Conservation (phyloP, 345 rosid genomes). For the Salix suchowensis region DNA sequence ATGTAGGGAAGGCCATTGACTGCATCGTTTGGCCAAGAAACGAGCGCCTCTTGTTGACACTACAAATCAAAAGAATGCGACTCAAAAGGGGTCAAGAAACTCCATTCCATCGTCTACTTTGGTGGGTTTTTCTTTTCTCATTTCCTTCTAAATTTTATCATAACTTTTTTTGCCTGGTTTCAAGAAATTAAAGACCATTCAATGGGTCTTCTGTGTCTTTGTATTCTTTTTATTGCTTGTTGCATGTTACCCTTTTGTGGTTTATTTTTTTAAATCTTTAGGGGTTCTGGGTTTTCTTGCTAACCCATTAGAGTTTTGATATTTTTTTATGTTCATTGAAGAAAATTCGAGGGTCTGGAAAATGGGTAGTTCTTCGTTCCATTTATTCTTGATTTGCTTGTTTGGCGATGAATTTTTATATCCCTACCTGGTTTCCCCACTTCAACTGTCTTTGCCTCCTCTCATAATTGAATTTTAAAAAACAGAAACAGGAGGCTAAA, state of each 20-base stretch:
- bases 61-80: constrained; percentile 49
- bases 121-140: constrained; percentile 35
- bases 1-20: too few species aligned
- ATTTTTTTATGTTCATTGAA: too few species aligned
- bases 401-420: too few species aligned
- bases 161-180: background rate
- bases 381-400: background rate
- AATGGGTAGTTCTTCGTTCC: background rate
- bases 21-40: too few species aligned
- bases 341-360: too few species aligned
- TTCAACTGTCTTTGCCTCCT: too few species aligned
- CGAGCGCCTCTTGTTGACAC: constrained; percentile 69
- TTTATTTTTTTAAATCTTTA: background rate
- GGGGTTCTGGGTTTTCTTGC: background rate
- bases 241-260: too few species aligned
- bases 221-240: background rate
- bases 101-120: constrained; percentile 41
- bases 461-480: too few species aligned
- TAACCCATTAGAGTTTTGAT: background rate
- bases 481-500: too few species aligned
- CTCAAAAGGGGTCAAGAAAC: constrained; percentile 32
- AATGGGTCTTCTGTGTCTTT: background rate
- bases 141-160: background rate
- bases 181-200: background rate
- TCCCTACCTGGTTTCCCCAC: too few species aligned